These are phyloP conservation scores for Gossypium trilobum DNA, from an alignment of 441 rosid genomes.

Conservation along the genomic window DNA sequence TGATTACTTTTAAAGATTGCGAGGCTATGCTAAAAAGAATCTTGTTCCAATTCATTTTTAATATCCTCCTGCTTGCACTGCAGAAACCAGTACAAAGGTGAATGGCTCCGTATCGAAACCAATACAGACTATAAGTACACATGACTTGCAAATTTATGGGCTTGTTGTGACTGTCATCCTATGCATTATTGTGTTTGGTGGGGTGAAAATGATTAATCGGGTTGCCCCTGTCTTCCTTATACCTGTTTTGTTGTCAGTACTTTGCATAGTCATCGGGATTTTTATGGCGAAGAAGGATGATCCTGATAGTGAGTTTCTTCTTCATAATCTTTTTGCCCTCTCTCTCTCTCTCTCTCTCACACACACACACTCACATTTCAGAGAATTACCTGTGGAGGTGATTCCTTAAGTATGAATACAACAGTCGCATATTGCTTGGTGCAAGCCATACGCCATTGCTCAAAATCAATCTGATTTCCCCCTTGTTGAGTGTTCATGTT, in stretches of 20 bases:
- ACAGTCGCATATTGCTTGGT: neutral
- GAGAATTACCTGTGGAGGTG: neutral
- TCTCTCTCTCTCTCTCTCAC: neutral
- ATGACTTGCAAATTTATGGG: slow-evolving; percentile 93
- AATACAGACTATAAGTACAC: slow-evolving; percentile 61
- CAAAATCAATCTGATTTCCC: neutral
- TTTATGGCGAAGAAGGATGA: slow-evolving; percentile 56
- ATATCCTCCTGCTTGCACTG: slow-evolving; percentile 25
- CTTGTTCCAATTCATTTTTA: slow-evolving; percentile 15
- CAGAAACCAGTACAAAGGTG: slow-evolving; percentile 64
- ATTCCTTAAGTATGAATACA: neutral
- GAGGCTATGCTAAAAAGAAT: neutral
- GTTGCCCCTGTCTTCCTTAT: slow-evolving; percentile 96
- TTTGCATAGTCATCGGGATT: slow-evolving; percentile 82
- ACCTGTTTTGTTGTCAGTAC: slow-evolving; percentile 77
- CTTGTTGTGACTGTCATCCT: slow-evolving; percentile 75
- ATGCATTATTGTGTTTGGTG: slow-evolving; percentile 98
- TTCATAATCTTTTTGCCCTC: neutral
- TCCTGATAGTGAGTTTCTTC: slow-evolving; percentile 55
- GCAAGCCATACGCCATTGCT: neutral
- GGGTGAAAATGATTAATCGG: slow-evolving; percentile 97
- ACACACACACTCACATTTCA: neutral
- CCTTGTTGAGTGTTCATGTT: neutral
- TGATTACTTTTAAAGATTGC: neutral
- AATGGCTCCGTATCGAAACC: slow-evolving; percentile 21